phyloP scores from a whole-genome alignment of 805 yeast species.

The Yarrowia yakushimensis region DNA sequence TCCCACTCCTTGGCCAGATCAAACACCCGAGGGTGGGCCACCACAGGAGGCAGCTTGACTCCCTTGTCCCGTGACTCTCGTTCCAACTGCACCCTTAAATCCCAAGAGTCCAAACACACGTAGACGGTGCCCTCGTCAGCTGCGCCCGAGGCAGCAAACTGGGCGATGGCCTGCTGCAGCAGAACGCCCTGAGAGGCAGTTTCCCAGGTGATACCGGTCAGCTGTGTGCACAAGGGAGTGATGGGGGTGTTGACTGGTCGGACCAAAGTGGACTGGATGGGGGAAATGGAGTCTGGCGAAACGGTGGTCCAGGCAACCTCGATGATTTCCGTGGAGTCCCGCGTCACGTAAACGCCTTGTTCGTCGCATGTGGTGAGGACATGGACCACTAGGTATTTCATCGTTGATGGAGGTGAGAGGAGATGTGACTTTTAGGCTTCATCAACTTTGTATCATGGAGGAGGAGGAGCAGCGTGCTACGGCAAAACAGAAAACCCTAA shows the following conservation, averaged over 20 bases:
- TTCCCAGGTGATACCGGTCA: slow-evolving; percentile 59
- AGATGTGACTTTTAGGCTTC: neutral
- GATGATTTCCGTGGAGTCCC: slow-evolving; percentile 65
- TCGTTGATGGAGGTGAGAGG: neutral
- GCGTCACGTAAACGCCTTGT: slow-evolving; percentile 52
- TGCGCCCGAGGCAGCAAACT: slow-evolving; percentile 43
- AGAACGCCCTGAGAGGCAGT: slow-evolving; percentile 54
- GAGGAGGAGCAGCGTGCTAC: neutral
- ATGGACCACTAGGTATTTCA: slow-evolving; percentile 53
- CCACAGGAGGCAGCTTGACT: slow-evolving; percentile 65
- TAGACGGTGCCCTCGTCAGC: slow-evolving; percentile 36
- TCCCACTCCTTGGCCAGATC: slow-evolving; percentile 71
- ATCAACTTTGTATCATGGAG: neutral
- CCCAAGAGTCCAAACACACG: slow-evolving; percentile 65
- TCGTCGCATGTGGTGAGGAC: slow-evolving; percentile 68
- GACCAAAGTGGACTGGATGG: slow-evolving; percentile 47
- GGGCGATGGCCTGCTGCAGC: slow-evolving; percentile 61
- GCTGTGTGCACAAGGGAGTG: slow-evolving; percentile 47
- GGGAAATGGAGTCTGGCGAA: slow-evolving; percentile 48
- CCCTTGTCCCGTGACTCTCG: slow-evolving; percentile 78
- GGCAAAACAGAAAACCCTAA: neutral
- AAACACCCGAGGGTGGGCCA: slow-evolving; percentile 72
- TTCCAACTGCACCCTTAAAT: slow-evolving; percentile 70
- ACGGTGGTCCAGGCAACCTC: slow-evolving; percentile 66
- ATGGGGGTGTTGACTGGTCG: slow-evolving; percentile 65